phyloP scores from a whole-genome alignment of 768 basidiomycete species.

The Lyophyllum shimeji region DNA sequence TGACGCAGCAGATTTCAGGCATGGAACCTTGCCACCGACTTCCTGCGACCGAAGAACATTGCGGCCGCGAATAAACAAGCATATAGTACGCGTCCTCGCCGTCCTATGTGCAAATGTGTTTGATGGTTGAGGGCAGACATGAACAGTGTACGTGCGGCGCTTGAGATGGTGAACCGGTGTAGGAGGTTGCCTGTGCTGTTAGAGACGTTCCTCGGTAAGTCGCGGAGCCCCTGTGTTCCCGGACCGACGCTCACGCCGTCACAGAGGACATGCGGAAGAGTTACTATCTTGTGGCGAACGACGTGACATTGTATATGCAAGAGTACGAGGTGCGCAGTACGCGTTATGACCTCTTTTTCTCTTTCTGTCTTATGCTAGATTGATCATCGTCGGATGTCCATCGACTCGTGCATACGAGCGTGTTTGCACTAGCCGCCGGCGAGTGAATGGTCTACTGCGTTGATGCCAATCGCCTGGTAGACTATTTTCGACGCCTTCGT shows the following conservation, averaged over 20 bases:
- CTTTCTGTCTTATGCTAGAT: neutral
- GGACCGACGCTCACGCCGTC: neutral
- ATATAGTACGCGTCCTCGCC: conserved; percentile 17
- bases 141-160: conserved; percentile 50
- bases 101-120: neutral
- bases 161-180: conserved; percentile 56
- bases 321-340: conserved; percentile 55
- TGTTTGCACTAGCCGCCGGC: too few species aligned
- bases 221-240: neutral
- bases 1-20: conserved; percentile 38
- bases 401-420: neutral
- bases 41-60: conserved; percentile 56
- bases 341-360: neutral
- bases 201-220: conserved; percentile 71
- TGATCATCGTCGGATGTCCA: neutral
- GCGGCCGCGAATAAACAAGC: conserved; percentile 30
- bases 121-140: conserved; percentile 35
- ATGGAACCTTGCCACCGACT: conserved; percentile 55
- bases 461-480: too few species aligned
- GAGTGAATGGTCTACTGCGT: too few species aligned
- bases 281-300: conserved; percentile 58
- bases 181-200: conserved; percentile 62
- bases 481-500: too few species aligned
- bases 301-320: conserved; percentile 57
- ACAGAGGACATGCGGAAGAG: conserved; percentile 64